Evolutionary conservation across 139 green algal genomes (phyloP).

Genomic region (Mesotaenium endlicherianum): DNA sequence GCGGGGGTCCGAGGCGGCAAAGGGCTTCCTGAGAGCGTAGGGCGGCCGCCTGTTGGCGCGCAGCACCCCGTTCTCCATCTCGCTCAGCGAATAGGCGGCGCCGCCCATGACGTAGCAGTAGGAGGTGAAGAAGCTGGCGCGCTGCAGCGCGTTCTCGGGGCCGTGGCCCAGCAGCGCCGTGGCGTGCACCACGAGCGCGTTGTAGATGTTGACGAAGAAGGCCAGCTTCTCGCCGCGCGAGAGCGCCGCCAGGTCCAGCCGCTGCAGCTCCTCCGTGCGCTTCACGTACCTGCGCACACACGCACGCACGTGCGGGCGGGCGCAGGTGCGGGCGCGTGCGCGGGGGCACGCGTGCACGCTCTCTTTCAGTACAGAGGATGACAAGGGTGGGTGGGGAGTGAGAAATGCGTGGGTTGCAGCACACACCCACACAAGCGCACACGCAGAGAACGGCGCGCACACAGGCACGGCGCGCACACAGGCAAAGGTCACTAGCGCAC

Average conservation of each 20-base stretch:
- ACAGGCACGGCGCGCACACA: no score
- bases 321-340: no score
- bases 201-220: conserved; percentile 94
- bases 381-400: no score
- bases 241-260: conserved; percentile 59
- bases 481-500: no score
- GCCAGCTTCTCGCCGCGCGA: conserved; percentile 64
- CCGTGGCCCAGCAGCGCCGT: conserved; percentile 46
- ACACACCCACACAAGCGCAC: no score
- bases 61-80: conserved; percentile 93
- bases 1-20: conserved; percentile 30
- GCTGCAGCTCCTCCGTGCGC: not conserved
- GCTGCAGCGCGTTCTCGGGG: conserved; percentile 18
- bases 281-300: not conserved
- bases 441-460: no score
- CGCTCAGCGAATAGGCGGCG: conserved; percentile 69
- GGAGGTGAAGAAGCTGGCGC: conserved; percentile 50
- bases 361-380: no score
- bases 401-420: no score
- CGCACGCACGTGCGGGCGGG: no score
- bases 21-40: conserved; percentile 53
- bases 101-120: conserved; percentile 75
- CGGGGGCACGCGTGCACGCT: no score
- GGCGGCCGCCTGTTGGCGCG: conserved; percentile 67
- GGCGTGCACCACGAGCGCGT: conserved; percentile 80